Percentiles rank a stretch among this genome's conserved stretches.
Conservation (phyloP, 371 early-diverging fungal genomes). For the Batkoa obscura region DNA sequence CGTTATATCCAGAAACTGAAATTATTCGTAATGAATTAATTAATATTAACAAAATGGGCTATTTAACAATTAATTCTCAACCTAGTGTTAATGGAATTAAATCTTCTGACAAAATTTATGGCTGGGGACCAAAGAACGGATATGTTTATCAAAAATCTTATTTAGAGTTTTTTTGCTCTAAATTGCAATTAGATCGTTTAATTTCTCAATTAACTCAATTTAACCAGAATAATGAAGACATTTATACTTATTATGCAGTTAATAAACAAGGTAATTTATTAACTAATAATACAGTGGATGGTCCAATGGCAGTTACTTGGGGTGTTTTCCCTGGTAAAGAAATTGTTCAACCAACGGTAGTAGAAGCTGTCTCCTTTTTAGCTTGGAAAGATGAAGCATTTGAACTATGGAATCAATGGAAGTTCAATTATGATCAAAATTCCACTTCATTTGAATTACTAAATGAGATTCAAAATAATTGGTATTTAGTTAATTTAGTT, state of each 20-base stretch:
- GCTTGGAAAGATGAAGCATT: conserved; percentile 98
- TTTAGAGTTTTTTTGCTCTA: conserved; percentile 84
- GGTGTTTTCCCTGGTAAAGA: conserved; percentile 94
- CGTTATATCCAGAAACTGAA: conserved; percentile 61
- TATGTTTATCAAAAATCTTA: conserved; percentile 95
- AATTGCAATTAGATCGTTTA: conserved; percentile 42
- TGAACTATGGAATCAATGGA: conserved; percentile 87
- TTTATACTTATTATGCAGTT: conserved; percentile 77
- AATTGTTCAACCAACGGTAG: conserved; percentile 94
- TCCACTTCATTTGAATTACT: conserved; percentile 40
- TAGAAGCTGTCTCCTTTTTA: conserved; percentile 76
- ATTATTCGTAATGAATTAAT: conserved; percentile 50
- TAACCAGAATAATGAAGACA: conserved; percentile 17
- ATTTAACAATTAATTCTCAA: conserved; percentile 89
- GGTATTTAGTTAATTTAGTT: conserved; percentile 88
- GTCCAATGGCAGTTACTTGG: conserved; percentile 94
- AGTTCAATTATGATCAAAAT: conserved; percentile 42
- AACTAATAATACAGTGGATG: conserved; percentile 65
- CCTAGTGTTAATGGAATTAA: conserved; percentile 84
- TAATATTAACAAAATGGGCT: conserved; percentile 57
- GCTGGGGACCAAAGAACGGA: conserved; percentile 95
- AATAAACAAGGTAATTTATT: conserved; percentile 67
- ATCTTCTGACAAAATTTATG: conserved; percentile 57
- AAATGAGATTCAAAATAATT: conserved; percentile 43
- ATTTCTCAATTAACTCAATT: conserved; percentile 32